These are phyloP conservation scores for Boletus rex-veris DNA, from an alignment of 768 basidiomycete genomes.

Conservation along the genomic window DNA sequence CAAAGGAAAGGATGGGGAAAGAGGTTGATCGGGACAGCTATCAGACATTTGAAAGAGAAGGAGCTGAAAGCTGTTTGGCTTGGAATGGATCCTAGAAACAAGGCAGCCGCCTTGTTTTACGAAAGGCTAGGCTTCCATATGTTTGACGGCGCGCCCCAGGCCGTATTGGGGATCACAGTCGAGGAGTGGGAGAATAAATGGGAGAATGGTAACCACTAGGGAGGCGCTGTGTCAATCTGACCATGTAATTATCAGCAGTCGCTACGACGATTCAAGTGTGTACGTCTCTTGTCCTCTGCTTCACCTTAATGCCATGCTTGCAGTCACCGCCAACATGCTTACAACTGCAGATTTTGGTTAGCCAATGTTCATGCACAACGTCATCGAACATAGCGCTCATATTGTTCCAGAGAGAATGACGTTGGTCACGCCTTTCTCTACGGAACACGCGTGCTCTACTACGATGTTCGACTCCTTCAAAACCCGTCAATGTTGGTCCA, in stretches of 20 bases:
- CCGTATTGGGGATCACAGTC: slow-evolving; percentile 55
- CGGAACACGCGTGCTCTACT: neutral
- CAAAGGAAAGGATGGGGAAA: slow-evolving; percentile 72
- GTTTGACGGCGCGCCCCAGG: slow-evolving; percentile 50
- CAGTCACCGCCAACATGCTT: no score
- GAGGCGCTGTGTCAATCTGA: no score
- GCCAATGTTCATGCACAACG: neutral
- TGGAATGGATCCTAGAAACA: slow-evolving; percentile 63
- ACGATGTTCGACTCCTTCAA: neutral
- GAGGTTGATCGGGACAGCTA: slow-evolving; percentile 52
- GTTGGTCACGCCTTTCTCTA: slow-evolving; percentile 1
- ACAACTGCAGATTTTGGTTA: neutral
- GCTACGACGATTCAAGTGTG: no score
- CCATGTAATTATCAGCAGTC: no score
- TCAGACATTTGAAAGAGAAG: slow-evolving; percentile 50
- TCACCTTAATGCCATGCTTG: neutral
- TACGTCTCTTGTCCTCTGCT: neutral
- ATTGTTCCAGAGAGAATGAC: slow-evolving; percentile 4
- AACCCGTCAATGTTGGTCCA: neutral
- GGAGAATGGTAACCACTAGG: neutral
- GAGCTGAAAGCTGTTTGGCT: slow-evolving; percentile 57
- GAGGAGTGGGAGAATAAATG: slow-evolving; percentile 29
- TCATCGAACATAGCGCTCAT: no score
- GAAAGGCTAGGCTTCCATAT: slow-evolving; percentile 54
- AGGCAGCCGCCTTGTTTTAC: slow-evolving; percentile 59